Conservation (phyloP, 495 filamentous ascomycete species). For the Achaetomiella virescens region DNA sequence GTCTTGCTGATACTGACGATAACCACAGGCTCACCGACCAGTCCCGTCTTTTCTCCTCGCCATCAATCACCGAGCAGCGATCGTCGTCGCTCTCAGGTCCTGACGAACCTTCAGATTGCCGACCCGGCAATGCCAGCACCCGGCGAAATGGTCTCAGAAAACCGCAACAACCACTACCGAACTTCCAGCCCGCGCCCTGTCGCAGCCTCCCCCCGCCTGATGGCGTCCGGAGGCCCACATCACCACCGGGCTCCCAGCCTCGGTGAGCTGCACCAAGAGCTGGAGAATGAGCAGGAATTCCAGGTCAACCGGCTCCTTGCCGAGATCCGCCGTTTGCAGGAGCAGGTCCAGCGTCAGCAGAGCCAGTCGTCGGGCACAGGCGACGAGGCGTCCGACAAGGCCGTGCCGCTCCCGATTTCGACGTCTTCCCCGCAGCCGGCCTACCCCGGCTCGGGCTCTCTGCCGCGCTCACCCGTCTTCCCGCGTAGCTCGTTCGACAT, state of each 20-base stretch:
- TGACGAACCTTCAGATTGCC: constrained; percentile 69
- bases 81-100: constrained; percentile 60
- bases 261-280: constrained; percentile 91
- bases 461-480: constrained; percentile 49
- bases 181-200: constrained; percentile 53
- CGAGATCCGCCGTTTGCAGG: constrained; percentile 83
- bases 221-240: constrained; percentile 50
- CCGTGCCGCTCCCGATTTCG: constrained; percentile 38
- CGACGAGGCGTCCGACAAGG: constrained; percentile 64
- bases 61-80: constrained; percentile 51
- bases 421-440: constrained; percentile 26
- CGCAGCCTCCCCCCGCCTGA: constrained; percentile 51
- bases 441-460: constrained; percentile 27
- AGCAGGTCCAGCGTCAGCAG: constrained; percentile 60
- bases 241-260: constrained; percentile 67
- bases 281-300: constrained; percentile 92
- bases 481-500: constrained; percentile 53
- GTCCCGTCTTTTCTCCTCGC: constrained; percentile 46
- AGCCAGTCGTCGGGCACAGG: constrained; percentile 40
- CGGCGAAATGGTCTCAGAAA: constrained; percentile 55
- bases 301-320: constrained; percentile 90
- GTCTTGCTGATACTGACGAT: neutral
- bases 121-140: constrained; percentile 56
- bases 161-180: constrained; percentile 35
- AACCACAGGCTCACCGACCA: constrained; percentile 46